Conservation (phyloP, 129 eudicot genomes). For the Calendula officinalis region DNA sequence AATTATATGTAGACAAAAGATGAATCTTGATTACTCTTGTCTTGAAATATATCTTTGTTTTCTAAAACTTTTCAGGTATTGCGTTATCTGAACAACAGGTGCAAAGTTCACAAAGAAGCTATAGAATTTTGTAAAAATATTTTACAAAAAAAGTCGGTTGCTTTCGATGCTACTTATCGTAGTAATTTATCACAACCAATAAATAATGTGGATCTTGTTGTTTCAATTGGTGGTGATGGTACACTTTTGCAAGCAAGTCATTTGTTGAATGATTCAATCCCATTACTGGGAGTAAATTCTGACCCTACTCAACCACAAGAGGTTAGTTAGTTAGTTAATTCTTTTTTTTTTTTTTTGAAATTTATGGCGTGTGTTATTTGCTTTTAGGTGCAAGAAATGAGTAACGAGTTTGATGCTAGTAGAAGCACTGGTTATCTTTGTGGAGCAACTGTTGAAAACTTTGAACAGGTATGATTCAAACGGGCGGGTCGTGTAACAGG, state of each 20-base stretch:
- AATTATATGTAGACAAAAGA: background rate
- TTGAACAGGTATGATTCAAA: conserved; percentile 53
- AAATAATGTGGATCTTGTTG: conserved; percentile 76
- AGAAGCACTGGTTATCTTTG: conserved; percentile 95
- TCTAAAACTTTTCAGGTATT: conserved; percentile 44
- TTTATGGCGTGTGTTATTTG: conserved; percentile 16
- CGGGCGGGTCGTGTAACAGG: background rate
- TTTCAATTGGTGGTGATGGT: conserved; percentile 89
- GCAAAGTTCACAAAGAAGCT: conserved; percentile 71
- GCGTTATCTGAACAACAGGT: conserved; percentile 49
- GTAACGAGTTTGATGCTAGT: conserved; percentile 82
- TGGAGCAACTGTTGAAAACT: conserved; percentile 78
- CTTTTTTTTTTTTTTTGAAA: conserved; percentile 4
- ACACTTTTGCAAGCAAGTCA: conserved; percentile 88
- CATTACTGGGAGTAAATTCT: conserved; percentile 83
- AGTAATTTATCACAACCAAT: conserved; percentile 55
- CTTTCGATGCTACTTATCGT: conserved; percentile 61
- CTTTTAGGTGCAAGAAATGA: conserved; percentile 53
- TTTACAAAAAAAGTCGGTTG: conserved; percentile 55
- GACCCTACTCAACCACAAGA: conserved; percentile 88
- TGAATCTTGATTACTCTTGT: background rate
- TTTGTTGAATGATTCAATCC: conserved; percentile 72
- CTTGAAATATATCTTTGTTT: background rate
- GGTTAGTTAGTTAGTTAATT: conserved; percentile 35
- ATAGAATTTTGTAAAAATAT: conserved; percentile 62